Evolutionary conservation across 306 rosid genomes (phyloP).

Genomic region (Prunus dulcis): DNA sequence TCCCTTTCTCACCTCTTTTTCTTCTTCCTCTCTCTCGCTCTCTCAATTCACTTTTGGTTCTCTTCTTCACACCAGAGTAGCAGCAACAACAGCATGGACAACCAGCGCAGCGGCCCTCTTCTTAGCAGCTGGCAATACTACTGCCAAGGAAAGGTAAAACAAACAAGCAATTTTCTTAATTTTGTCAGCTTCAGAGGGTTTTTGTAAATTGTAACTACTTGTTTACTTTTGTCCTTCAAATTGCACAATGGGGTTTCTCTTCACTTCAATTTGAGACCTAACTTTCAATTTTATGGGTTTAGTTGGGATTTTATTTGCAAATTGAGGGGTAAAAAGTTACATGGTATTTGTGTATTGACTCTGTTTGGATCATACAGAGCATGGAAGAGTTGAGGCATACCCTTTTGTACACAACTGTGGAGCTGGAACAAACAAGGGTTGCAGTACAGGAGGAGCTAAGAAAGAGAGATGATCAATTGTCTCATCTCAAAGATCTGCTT

Average conservation of each 20-base stretch:
- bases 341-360: background rate
- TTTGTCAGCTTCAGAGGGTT: background rate
- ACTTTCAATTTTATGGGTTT: background rate
- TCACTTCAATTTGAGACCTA: background rate
- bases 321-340: conserved; percentile 18
- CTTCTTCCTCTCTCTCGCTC: background rate
- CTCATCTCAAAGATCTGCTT: conserved; percentile 59
- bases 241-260: conserved; percentile 20
- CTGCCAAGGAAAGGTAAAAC: conserved; percentile 70
- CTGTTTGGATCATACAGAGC: conserved; percentile 37
- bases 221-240: conserved; percentile 1
- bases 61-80: conserved; percentile 1
- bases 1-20: conserved; percentile 2
- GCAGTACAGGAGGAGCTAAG: conserved; percentile 75
- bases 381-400: conserved; percentile 77
- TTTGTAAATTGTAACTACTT: background rate
- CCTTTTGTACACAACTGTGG: conserved; percentile 61
- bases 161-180: background rate
- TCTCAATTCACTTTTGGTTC: conserved; percentile 12
- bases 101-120: conserved; percentile 50
- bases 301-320: conserved; percentile 4
- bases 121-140: conserved; percentile 52
- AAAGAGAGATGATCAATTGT: conserved; percentile 76
- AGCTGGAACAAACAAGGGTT: conserved; percentile 72
- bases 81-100: conserved; percentile 47